A percentile compares a stretch with the other conserved stretches of the same genome.
Conservation (phyloP, 305 asterid species). For the Solanum hybrid region DNA sequence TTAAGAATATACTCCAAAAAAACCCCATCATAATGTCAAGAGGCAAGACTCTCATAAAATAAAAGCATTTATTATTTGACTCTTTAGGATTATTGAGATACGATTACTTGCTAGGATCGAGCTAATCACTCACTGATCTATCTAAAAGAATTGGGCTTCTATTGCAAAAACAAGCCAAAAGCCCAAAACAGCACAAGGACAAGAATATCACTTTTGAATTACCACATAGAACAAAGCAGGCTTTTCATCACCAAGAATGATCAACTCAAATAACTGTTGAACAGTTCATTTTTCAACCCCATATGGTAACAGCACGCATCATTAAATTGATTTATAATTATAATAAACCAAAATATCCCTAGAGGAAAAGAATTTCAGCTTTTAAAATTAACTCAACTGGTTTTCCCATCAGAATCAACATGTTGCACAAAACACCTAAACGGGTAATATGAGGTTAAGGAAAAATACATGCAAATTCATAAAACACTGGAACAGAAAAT, state of each 20-base stretch:
- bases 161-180: background rate
- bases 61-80: background rate
- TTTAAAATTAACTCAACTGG: background rate
- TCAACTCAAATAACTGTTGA: background rate
- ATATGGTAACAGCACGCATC: background rate
- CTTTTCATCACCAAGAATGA: background rate
- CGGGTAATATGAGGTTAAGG: background rate
- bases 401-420: background rate
- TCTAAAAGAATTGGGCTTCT: background rate
- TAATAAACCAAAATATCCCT: background rate
- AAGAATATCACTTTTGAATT: background rate
- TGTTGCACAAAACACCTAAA: background rate
- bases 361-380: background rate
- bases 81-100: background rate
- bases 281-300: background rate
- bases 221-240: background rate
- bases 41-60: background rate
- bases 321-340: background rate
- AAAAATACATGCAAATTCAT: background rate
- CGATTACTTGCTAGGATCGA: background rate
- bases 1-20: background rate
- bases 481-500: background rate
- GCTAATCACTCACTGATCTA: background rate
- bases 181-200: background rate
- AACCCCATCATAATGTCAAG: background rate